Percentiles rank a stretch among this genome's conserved stretches.
These are phyloP conservation scores for Cladochytrium replicatum DNA, from an alignment of 192 early-diverging fungal genomes.

Conservation along the genomic window DNA sequence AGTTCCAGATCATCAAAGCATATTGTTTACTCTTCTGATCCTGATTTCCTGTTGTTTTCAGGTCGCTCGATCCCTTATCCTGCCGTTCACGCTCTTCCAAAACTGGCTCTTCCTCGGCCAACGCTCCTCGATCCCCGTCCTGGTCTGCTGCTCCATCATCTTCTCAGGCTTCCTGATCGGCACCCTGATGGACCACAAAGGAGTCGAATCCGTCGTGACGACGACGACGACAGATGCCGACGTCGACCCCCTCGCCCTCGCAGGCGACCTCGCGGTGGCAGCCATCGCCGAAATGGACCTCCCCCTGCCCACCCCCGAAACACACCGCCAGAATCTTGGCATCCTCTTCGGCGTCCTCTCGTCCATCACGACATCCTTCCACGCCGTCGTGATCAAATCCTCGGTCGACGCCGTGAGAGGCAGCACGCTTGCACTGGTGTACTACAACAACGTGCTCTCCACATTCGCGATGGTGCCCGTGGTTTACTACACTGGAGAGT, in stretches of 20 bases:
- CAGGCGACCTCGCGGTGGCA: too few relatives aligned
- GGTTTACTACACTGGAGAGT: conserved; percentile 36
- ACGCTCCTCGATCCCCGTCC: conserved; percentile 19
- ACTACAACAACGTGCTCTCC: conserved; percentile 49
- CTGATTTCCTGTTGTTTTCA: too few relatives aligned
- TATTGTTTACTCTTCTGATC: not conserved
- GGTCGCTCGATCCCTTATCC: conserved; percentile 45
- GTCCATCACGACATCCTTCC: conserved; percentile 42
- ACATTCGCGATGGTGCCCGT: conserved; percentile 32
- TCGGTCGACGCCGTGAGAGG: conserved; percentile 32
- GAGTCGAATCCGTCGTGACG: not conserved
- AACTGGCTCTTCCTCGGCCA: conserved; percentile 28
- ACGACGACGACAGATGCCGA: too few relatives aligned
- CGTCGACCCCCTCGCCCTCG: too few relatives aligned
- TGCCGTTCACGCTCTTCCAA: conserved; percentile 45
- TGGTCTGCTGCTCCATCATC: conserved; percentile 31
- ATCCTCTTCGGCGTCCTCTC: conserved; percentile 39
- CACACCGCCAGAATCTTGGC: too few relatives aligned
- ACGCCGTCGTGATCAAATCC: conserved; percentile 53
- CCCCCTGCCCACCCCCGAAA: too few relatives aligned
- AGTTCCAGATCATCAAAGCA: not conserved
- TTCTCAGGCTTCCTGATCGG: conserved; percentile 45
- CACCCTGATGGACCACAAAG: conserved; percentile 19
- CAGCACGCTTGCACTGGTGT: conserved; percentile 45
- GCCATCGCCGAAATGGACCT: too few relatives aligned